A percentile compares a stretch with the other conserved stretches of the same genome.
Evolutionary conservation across 257 asterid species (phyloP).

Genomic region (Nyctanthes arbortristis): DNA sequence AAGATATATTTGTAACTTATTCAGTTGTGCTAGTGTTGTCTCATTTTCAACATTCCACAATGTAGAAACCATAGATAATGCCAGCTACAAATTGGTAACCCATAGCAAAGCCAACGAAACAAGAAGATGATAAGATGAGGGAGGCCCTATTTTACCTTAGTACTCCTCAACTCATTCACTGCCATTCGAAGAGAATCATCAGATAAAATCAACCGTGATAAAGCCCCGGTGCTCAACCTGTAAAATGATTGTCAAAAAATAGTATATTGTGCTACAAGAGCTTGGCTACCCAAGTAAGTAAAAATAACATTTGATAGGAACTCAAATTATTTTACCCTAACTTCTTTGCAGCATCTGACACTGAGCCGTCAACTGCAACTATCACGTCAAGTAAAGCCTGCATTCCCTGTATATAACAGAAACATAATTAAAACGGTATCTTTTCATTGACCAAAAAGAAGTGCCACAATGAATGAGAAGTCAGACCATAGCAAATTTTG

Average conservation of each 20-base stretch:
- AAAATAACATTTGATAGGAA: background rate
- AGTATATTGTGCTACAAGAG: slow-evolving; percentile 5
- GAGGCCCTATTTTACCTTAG: slow-evolving; percentile 55
- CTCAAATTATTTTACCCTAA: slow-evolving; percentile 57
- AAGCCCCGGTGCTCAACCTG: slow-evolving; percentile 94
- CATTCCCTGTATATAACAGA: slow-evolving; percentile 65
- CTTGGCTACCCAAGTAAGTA: slow-evolving; percentile 7
- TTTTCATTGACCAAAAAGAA: slow-evolving; percentile 3
- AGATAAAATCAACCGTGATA: slow-evolving; percentile 84
- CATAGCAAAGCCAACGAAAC: background rate
- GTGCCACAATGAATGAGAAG: slow-evolving; percentile 21
- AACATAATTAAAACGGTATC: slow-evolving; percentile 9
- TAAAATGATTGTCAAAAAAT: slow-evolving; percentile 19
- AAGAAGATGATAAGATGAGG: background rate
- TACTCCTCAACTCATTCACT: slow-evolving; percentile 73
- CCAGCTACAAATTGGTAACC: background rate
- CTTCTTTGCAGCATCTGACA: slow-evolving; percentile 82
- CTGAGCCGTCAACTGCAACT: slow-evolving; percentile 81
- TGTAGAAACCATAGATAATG: background rate
- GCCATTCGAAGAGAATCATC: slow-evolving; percentile 87
- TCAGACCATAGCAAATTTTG: slow-evolving; percentile 74
- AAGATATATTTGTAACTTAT: too few relatives aligned
- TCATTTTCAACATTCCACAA: background rate
- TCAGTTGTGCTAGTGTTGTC: too few relatives aligned
- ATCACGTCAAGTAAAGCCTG: slow-evolving; percentile 90